Base-by-base conservation (phyloP, 495 filamentous ascomycete genomes). In the Penicillium fimorum region DNA sequence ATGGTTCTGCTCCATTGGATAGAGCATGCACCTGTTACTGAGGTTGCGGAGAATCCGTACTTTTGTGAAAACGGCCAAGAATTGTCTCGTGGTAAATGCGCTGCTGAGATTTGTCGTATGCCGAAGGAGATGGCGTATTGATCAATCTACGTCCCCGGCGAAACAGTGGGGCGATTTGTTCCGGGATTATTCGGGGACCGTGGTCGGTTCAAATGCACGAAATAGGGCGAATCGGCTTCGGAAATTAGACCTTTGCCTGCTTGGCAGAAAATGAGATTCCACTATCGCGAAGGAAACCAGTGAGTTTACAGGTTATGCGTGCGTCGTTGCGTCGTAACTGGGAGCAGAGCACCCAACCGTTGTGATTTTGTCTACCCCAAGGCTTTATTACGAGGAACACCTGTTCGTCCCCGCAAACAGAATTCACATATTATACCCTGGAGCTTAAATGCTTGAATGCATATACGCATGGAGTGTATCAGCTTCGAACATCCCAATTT, bases 231-330 rank as follows among this genome's bases (percentile, higher is more conserved):
- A 50, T 12, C 58, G 72, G 24, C 49, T 75, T 24, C 56, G 65
- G n/a, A 55, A 60, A 18, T 24, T 76, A 47, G 70, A 64, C 64
- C 47, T 60, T 42, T 27, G 58, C 64, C 27, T 67, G 62, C n/a
- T 71, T 62, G n/a, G 42, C 42, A 5, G 68, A 76, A 24, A 73
- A 76, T 58, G 72, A 79, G 56, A 52, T 76, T 12, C 60, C 72
- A 46, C 49, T 2, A 63, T 77, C n/a, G 49, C 77, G 32, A 56
- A 54, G 11, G 67, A 72, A 43, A 53, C 61, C 5, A 59, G 51
- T 22, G 65, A 68, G 50, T 63, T 54, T 6, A 59, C 55, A 41
- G 60, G 56, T 29, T 62, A 55, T 61, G 50, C 50, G 1, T 33
- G 50, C 27, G 50, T 52, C 1, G 51, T 45, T 45, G 30, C 41